These are phyloP conservation scores for Pestalotiopsis sp. DNA, from an alignment of 2,329 filamentous ascomycete genomes.

Conservation along the genomic window DNA sequence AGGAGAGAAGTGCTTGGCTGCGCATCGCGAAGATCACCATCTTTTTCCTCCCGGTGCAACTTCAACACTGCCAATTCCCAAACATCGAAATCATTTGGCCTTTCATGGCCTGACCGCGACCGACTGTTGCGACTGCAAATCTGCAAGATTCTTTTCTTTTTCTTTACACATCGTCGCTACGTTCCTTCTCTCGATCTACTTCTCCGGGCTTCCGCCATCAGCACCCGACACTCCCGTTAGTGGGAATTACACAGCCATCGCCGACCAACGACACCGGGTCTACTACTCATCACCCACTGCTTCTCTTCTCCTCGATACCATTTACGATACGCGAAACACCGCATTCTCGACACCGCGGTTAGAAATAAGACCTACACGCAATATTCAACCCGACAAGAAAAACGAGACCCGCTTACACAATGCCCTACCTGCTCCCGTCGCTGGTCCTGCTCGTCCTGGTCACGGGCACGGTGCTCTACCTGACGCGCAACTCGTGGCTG, in stretches of 20 bases:
- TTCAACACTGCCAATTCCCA: not conserved
- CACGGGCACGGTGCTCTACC: constrained; percentile 74
- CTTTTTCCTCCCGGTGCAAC: not conserved
- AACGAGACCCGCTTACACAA: constrained; percentile 36
- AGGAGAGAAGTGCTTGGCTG: not conserved
- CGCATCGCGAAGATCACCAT: not conserved
- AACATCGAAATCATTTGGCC: not conserved
- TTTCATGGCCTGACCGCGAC: not conserved
- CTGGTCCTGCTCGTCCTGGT: constrained; percentile 73
- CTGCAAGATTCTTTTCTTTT: constrained; percentile 11
- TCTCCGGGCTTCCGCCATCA: constrained; percentile 1
- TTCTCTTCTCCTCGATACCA: not conserved
- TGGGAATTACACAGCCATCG: not conserved
- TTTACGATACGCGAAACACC: not conserved
- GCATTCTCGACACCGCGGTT: not conserved
- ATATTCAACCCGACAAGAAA: no score
- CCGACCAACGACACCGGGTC: not conserved
- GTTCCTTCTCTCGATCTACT: not conserved
- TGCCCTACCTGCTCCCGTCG: constrained; percentile 82
- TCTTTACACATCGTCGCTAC: constrained; percentile 1
- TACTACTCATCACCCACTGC: not conserved
- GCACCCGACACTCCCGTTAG: constrained; percentile 1
- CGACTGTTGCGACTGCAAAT: constrained; percentile 13
- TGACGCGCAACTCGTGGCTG: constrained; percentile 79
- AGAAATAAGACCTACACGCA: not conserved